Conservation (phyloP, 768 basidiomycete genomes). For the Lentinula boryana region DNA sequence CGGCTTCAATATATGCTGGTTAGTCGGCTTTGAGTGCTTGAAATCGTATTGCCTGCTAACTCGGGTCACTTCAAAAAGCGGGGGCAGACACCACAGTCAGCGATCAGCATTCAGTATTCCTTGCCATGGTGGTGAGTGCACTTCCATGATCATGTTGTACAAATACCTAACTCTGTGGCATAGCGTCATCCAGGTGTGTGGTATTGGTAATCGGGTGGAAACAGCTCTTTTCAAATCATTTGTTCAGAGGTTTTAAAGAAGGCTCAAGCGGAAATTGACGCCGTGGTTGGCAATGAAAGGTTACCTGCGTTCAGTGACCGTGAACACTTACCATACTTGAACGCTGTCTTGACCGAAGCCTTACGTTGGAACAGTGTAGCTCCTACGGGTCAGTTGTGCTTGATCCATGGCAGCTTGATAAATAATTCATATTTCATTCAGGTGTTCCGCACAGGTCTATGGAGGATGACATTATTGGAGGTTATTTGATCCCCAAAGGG, state of each 20-base stretch:
- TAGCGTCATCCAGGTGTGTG: slow-evolving; percentile 15
- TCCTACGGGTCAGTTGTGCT: slow-evolving; percentile 27
- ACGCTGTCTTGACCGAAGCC: slow-evolving; percentile 38
- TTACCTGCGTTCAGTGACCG: slow-evolving; percentile 35
- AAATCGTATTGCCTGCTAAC: slow-evolving; percentile 32
- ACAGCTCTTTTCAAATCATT: background rate
- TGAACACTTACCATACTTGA: slow-evolving; percentile 42
- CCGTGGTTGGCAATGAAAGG: slow-evolving; percentile 29
- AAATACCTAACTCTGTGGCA: slow-evolving; percentile 11
- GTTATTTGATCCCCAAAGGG: slow-evolving; percentile 39
- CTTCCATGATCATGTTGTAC: background rate
- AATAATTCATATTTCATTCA: slow-evolving; percentile 12
- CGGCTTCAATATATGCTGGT: slow-evolving; percentile 43
- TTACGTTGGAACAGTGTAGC: slow-evolving; percentile 44
- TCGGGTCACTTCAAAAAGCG: slow-evolving; percentile 18
- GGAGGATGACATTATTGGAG: slow-evolving; percentile 36
- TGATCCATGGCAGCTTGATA: background rate
- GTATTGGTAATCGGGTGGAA: background rate
- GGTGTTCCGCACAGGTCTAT: slow-evolving; percentile 34
- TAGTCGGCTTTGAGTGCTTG: slow-evolving; percentile 21
- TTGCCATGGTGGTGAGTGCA: slow-evolving; percentile 32
- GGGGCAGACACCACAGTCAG: slow-evolving; percentile 48
- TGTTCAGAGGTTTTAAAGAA: slow-evolving; percentile 39
- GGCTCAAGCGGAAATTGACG: slow-evolving; percentile 48
- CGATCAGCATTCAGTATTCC: slow-evolving; percentile 38